Evolutionary conservation across 371 early-diverging fungal genomes (phyloP).

Genomic region (Sporodiniella umbellata): DNA sequence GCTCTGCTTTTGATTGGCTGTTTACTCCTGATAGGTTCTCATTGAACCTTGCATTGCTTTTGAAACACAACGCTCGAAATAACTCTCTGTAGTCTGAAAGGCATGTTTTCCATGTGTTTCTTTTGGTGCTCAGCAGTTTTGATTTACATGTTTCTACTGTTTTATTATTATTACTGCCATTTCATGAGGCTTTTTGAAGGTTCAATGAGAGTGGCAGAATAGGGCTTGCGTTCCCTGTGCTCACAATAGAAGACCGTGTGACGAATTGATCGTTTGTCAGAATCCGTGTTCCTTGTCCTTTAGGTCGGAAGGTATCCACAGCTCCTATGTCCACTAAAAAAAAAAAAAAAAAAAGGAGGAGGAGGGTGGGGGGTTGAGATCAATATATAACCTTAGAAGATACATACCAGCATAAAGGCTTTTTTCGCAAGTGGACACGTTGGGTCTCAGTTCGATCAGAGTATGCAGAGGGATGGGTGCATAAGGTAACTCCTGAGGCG

Average conservation of each 20-base stretch:
- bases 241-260: constrained; percentile 13
- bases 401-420: constrained; percentile 64
- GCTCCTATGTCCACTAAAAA: constrained; percentile 71
- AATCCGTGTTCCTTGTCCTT: constrained; percentile 21
- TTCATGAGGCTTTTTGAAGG: background rate
- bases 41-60: too few species aligned
- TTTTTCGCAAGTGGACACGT: constrained; percentile 91
- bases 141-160: too few species aligned
- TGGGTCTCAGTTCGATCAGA: constrained; percentile 90
- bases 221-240: too few species aligned
- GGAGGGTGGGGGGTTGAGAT: too few species aligned
- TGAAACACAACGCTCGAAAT: too few species aligned
- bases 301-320: constrained; percentile 82
- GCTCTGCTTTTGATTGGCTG: too few species aligned
- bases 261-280: constrained; percentile 19
- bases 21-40: too few species aligned
- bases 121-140: too few species aligned
- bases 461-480: constrained; percentile 96
- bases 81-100: too few species aligned
- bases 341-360: too few species aligned
- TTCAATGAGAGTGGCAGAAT: constrained; percentile 20
- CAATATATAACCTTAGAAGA: background rate
- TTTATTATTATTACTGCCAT: background rate
- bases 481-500: constrained; percentile 92
- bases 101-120: too few species aligned